Base-by-base conservation (phyloP, 2,329 filamentous ascomycete species). In the Xylaria polymorpha region DNA sequence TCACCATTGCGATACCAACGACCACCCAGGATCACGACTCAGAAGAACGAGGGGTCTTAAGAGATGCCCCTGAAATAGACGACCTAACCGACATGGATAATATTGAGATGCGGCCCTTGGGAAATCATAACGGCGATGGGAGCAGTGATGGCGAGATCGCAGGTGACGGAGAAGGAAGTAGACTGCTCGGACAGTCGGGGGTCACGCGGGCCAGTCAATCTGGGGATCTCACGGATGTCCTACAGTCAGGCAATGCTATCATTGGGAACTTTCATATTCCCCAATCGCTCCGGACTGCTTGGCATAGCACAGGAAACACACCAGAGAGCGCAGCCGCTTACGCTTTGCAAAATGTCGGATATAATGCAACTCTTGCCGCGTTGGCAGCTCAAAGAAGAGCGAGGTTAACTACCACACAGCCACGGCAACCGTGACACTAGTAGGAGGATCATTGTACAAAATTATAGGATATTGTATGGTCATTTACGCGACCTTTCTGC, bases 401-500 rank as follows among this genome's bases (percentile, higher is more conserved):
- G 44, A 79, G 77, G 72, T 75, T 79, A 48, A 78, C 72, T 58
- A 71, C 76, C 55, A 70, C 72, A 55, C 77, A 77, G 65, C 69
- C 70, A 61, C 75, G 75, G 55, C 72, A 72, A 64, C 63, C 71
- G 61, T 75, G 67, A 75, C 39, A 71, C 29, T 59, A 63, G 46
- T 70, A 72, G 56, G 67, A 71, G 56, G 59, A 65, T 60, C 72
- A 53, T 71, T 71, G 72, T 77, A 77, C 70, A 76, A 61, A 74
- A 76, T 74, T 70, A 72, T 68, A 74, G 58, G 73, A 71, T 72
- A 73, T 73, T 73, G 72, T 75, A 71, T 73, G 73, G 61, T 66
- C 25, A 67, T 72, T 64, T 81, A 89, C 75, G 86, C 87, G 77
- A 98, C 92, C 83, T 98, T 98, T 77, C 94, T 89, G 62, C 95